Base-by-base conservation (phyloP, 169 alveolate species). In the Neospora caninum region DNA sequence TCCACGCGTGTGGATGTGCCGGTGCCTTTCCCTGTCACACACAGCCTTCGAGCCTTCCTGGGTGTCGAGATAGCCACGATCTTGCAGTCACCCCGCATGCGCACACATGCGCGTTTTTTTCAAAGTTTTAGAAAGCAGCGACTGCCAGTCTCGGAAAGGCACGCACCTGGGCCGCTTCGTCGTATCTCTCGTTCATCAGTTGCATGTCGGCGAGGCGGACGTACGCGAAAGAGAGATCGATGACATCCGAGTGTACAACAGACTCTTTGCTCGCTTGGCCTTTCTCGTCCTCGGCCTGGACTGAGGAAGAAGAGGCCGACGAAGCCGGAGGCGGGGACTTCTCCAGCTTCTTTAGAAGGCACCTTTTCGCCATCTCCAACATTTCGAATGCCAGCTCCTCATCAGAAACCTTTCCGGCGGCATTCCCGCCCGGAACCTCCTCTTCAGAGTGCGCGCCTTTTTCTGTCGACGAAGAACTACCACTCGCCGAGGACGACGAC, bases 191-290 rank as follows among this genome's bases (percentile, higher is more conserved):
- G 43, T 91, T 91, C 93, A 91, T 91, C 69, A 91, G 88, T 73
- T 91, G 93, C 87, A 91, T 64, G 88, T 91, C 93, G 31, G 80
- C 93, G 49, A 91, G 88, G 64, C 93, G 93, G n/a, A 91, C 67
- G 36, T 34, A 45, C 31, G 88, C 93, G 45, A 91, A 91, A 29
- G 93, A 73, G n/a, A 70, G 88, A 67, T 91, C 93, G 13, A 67
- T 91, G 42, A 67, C 88, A 25, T n/a, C 88, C 39, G 42, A 18
- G 53, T n/a, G 78, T 25, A 87, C 34, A 10, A 20, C 80, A 13
- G 42, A 31, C 16, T 22, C 80, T 36, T 31, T 49, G n/a, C 80
- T 39, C n/a, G 16, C 49, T 31, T 41, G 49, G 42, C 20, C 49
- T 4, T 54, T 42, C 39, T 45, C 89, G 58, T 29, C 45, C 34